These are phyloP conservation scores for Nicotiana noctiflora DNA, from an alignment of 257 asterid genomes.

Conservation along the genomic window DNA sequence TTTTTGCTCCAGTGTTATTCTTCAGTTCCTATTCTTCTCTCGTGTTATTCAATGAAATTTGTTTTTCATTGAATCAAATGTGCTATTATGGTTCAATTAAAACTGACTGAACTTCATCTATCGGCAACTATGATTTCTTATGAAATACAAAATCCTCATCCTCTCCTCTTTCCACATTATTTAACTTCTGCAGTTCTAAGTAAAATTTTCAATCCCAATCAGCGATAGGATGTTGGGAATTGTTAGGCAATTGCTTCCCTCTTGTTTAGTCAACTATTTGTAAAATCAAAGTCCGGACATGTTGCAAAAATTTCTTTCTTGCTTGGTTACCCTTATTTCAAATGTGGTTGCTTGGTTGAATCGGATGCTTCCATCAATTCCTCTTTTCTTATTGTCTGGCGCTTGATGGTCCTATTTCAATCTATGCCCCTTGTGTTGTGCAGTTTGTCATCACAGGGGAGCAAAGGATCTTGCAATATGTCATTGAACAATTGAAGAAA, in stretches of 20 bases:
- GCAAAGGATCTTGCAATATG: slow-evolving; percentile 67
- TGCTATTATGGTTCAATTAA: background rate
- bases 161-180: background rate
- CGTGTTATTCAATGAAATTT: background rate
- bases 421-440: slow-evolving; percentile 11
- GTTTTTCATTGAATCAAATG: background rate
- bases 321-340: slow-evolving; percentile 2
- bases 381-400: background rate
- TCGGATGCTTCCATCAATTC: background rate
- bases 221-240: background rate
- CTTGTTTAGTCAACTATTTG: background rate
- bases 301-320: background rate
- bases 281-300: background rate
- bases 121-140: background rate
- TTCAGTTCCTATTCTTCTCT: background rate
- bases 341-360: background rate
- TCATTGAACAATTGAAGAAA: slow-evolving; percentile 79
- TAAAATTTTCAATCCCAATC: background rate
- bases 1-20: background rate
- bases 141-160: background rate
- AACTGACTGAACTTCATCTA: background rate
- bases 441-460: slow-evolving; percentile 93
- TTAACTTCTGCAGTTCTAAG: background rate
- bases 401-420: background rate
- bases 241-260: background rate